phyloP scores from a whole-genome alignment of 2,329 filamentous ascomycete genomes.

The Stenocarpella maydis region DNA sequence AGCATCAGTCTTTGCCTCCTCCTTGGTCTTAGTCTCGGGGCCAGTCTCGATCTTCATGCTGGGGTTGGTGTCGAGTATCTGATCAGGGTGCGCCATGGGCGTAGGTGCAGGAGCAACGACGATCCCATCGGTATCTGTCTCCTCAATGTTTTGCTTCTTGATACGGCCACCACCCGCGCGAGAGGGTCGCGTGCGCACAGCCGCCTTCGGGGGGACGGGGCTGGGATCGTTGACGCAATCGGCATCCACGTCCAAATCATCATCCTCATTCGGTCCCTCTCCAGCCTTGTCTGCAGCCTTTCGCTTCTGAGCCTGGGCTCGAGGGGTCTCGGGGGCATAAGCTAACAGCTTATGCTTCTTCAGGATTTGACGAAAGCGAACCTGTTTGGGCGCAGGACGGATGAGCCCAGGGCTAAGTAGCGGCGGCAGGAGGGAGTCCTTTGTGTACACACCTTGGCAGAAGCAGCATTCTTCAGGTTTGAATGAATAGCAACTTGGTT shows the following conservation, averaged over 20 bases:
- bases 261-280: not conserved
- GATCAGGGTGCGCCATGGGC: not conserved
- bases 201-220: not conserved
- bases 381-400: not conserved
- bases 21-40: not conserved
- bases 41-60: not conserved
- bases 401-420: not conserved
- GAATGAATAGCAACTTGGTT: conserved; percentile 17
- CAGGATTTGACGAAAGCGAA: conserved; percentile 31
- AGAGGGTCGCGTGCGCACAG: conserved; percentile 12
- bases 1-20: not conserved
- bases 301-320: not conserved
- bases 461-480: conserved; percentile 27
- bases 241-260: not conserved
- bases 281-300: not conserved
- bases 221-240: conserved; percentile 1
- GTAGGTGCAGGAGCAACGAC: not conserved
- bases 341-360: conserved; percentile 22
- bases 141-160: not conserved
- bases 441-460: conserved; percentile 22
- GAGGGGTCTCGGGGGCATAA: not conserved
- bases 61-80: not conserved
- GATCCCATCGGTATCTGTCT: not conserved
- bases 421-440: no score
- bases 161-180: not conserved